Conservation (phyloP, 1,139 yeast species). For the Hansenula anomala region DNA sequence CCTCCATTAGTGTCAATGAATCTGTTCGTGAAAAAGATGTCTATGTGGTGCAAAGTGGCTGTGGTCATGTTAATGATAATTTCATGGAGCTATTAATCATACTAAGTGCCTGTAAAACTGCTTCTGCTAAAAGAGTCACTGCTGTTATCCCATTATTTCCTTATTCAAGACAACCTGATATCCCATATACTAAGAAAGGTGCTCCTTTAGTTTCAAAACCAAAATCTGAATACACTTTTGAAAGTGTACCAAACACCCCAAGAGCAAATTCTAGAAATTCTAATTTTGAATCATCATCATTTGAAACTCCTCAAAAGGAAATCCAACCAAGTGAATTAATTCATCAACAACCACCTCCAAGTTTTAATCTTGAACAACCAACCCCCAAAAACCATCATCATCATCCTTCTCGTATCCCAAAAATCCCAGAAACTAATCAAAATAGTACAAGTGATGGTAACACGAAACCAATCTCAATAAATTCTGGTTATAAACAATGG, state of each 20-base stretch:
- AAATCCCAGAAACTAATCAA: constrained; percentile 27
- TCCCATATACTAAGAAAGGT: constrained; percentile 71
- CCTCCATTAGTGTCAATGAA: constrained; percentile 76
- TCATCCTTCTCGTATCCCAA: constrained; percentile 24
- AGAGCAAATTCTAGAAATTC: constrained; percentile 25
- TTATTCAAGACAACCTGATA: constrained; percentile 93
- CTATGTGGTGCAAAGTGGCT: constrained; percentile 62
- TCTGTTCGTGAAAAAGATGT: constrained; percentile 94
- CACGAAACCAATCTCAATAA: constrained; percentile 25
- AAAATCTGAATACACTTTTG: constrained; percentile 47
- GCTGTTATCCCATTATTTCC: constrained; percentile 95
- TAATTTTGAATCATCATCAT: constrained; percentile 8
- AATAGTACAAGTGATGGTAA: constrained; percentile 17
- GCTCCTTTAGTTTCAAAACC: constrained; percentile 51
- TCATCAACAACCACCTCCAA: constrained; percentile 6
- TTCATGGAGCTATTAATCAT: constrained; percentile 84
- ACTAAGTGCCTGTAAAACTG: constrained; percentile 92
- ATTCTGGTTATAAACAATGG: constrained; percentile 87
- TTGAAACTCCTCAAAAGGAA: constrained; percentile 19
- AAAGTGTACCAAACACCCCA: constrained; percentile 64
- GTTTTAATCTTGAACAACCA: constrained; percentile 9
- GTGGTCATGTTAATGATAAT: constrained; percentile 89
- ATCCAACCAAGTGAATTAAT: constrained; percentile 14
- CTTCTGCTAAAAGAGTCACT: constrained; percentile 89
- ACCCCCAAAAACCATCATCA: constrained; percentile 1